Base-by-base conservation (phyloP, 2,329 filamentous ascomycete genomes). In the Aspergillus spinulosporus region DNA sequence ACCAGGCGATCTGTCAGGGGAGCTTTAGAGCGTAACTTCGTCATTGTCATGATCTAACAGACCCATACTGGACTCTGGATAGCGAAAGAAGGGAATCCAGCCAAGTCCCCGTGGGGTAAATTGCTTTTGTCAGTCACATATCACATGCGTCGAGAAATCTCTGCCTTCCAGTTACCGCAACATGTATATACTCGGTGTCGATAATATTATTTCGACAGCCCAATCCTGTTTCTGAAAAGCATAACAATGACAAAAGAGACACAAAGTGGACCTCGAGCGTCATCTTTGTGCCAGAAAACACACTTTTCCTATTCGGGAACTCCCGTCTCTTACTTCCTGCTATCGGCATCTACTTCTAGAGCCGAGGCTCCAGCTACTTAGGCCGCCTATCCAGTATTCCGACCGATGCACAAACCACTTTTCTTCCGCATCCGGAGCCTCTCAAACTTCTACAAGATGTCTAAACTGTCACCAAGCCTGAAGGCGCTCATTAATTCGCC, bases 401-500 rank as follows among this genome's bases (percentile, higher is more conserved):
- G 15, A 39, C 47, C 32, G 43, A 52, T 52, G 50, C 42, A 34
- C 43, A 52, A 40, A 6, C 32, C 11, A 52, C 14, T 26, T 7
- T 7, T 21, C 15, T 15, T 32, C 12, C 42, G 26, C 8, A 21
- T 42, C n/a, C 50, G 50, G 32, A 15, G 9, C 7, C 43, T 52
- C 12, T 52, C 50, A 9, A 52, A 46, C 8, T 52, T 14, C 34
- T 52, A 52, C 50, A 52, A 47, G 15, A 91, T 90, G 88, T 86
- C 88, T 5, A 92, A 89, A 72, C 81, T 93, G 14, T 89, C 88
- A 1, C 78, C 83, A 1, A 76, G 84, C 49, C 80, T 93, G 64
- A 92, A 92, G 75, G 81, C 84, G 46, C 83, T 92, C 61, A 87
- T 92, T 74, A 88, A 88, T 66, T 83, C 87, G 57, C 81, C 87